Conservation (phyloP, 2,329 filamentous ascomycete genomes). For the Exophiala dermatitidis region DNA sequence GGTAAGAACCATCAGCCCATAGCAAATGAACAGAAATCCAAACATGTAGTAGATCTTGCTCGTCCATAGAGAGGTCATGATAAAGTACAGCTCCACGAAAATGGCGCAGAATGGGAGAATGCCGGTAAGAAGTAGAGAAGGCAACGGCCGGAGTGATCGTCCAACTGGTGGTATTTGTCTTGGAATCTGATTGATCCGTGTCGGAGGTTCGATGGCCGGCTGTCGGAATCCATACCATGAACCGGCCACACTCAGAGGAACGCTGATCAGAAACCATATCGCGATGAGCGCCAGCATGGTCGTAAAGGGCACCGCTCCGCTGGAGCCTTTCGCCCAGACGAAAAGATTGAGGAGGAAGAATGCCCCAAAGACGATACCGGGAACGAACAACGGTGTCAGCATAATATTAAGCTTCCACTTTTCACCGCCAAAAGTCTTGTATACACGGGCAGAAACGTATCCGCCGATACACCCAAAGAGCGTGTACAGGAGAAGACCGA, state of each 20-base stretch:
- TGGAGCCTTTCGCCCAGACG: slow-evolving; percentile 87
- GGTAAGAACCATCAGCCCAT: slow-evolving; percentile 93
- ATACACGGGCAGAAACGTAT: slow-evolving; percentile 80
- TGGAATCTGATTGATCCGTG: slow-evolving; percentile 95
- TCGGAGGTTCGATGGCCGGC: slow-evolving; percentile 64
- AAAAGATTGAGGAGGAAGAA: slow-evolving; percentile 97
- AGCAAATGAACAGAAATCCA: slow-evolving; percentile 95
- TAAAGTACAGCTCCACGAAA: slow-evolving; percentile 97
- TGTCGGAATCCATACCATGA: slow-evolving; percentile 90
- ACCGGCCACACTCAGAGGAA: slow-evolving; percentile 80
- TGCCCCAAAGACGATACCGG: slow-evolving; percentile 71
- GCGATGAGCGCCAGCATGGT: slow-evolving; percentile 90
- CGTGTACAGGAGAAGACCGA: slow-evolving; percentile 89
- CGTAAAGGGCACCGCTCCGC: slow-evolving; percentile 88
- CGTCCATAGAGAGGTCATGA: slow-evolving; percentile 99
- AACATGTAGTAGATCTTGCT: slow-evolving; percentile 99
- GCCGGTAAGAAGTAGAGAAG: slow-evolving; percentile 85
- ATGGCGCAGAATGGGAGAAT: slow-evolving; percentile 93
- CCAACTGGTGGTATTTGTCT: slow-evolving; percentile 83
- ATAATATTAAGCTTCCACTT: slow-evolving; percentile 91
- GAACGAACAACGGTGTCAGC: slow-evolving; percentile 77
- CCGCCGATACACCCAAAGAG: slow-evolving; percentile 87
- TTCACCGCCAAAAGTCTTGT: slow-evolving; percentile 89
- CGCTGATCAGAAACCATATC: slow-evolving; percentile 96
- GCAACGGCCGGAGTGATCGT: slow-evolving; percentile 77